Evolutionary conservation across 371 early-diverging fungal genomes (phyloP), one percentile per base, ranked within the genome.

Genomic region (Mortierella polycephala): DNA sequence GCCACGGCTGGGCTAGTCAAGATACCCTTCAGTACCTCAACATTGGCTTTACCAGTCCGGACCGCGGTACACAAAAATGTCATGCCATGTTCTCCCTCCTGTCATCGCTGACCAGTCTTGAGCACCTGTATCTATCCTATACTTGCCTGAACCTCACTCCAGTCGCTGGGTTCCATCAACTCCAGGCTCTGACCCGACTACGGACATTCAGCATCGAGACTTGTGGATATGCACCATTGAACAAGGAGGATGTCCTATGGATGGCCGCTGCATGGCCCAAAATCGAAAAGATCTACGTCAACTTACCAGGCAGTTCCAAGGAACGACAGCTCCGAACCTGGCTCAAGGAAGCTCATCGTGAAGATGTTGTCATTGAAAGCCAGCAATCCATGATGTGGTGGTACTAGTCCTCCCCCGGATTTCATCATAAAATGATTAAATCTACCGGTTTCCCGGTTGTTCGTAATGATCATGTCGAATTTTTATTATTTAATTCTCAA

Each of bases 31-130:
- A 49, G 5, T 8, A 64, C 16, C 62, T 74, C 12, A 54, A 56
- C 49, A 60, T 74, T 20, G 73, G 73, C 2, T 72, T 72, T 63
- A 62, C 67, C 7, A 62, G 62, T 42, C 73, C 67, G 2, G 57
- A 62, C 5, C 62, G 73, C 11, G 44, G 59, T 16, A 62, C 59
- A 21, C 46, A 11, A 0, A 51, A 57, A 44, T 67, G 62, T 39
- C 20, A 45, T 8, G 53, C 9, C 9, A 69, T 74, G 57, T 74
- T 65, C 46, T 16, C 39, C 11, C 62, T 64, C 7, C 57, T 74
- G 54, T 49, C 75, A 7, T 54, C 60, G 0, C 55, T 74, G 12
- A 69, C 58, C 3, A 10, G 37, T 1, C 65, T 74, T 5, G 41
- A 64, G 39, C 54, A 54, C 40, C 57, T 74, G 11, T 69, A 69